A percentile compares a stretch with the other conserved stretches of the same genome.
phyloP scores from a whole-genome alignment of 2,329 filamentous ascomycete genomes.

The Penicillium concentricum region DNA sequence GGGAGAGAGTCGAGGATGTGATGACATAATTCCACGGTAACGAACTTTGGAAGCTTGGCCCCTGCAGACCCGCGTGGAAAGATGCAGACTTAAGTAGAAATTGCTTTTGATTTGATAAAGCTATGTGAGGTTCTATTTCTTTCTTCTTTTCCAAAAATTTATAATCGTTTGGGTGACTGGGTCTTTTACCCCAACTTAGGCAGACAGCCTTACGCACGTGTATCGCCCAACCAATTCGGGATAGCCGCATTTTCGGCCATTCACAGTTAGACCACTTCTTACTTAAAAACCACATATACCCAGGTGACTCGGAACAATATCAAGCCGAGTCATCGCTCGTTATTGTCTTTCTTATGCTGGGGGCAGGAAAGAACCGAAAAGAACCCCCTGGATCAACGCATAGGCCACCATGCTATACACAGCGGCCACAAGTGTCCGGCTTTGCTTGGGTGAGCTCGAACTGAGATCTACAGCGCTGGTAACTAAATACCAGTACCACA shows the following conservation, averaged over 20 bases:
- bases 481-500: constrained; percentile 86
- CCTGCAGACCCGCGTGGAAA: constrained; percentile 13
- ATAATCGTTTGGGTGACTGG: not conserved
- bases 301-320: not conserved
- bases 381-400: constrained; percentile 72
- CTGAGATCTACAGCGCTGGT: constrained; percentile 29
- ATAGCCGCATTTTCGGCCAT: constrained; percentile 2
- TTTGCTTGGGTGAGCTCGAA: constrained; percentile 18
- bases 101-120: not conserved
- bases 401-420: constrained; percentile 77
- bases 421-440: constrained; percentile 33
- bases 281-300: not conserved
- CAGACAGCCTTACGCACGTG: constrained; percentile 22
- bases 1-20: constrained; percentile 9
- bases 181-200: constrained; percentile 17
- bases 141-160: not conserved
- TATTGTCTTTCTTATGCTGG: constrained; percentile 56
- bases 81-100: not conserved
- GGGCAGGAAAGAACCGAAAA: constrained; percentile 89
- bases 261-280: not conserved
- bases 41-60: constrained; percentile 12
- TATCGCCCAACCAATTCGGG: constrained; percentile 7
- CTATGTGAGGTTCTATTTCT: not conserved
- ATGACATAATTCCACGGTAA: constrained; percentile 32
- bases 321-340: not conserved